Evolutionary conservation across 2,329 filamentous ascomycete genomes (phyloP), one percentile per base, ranked within the genome.

Genomic region (Venturia pyrina): DNA sequence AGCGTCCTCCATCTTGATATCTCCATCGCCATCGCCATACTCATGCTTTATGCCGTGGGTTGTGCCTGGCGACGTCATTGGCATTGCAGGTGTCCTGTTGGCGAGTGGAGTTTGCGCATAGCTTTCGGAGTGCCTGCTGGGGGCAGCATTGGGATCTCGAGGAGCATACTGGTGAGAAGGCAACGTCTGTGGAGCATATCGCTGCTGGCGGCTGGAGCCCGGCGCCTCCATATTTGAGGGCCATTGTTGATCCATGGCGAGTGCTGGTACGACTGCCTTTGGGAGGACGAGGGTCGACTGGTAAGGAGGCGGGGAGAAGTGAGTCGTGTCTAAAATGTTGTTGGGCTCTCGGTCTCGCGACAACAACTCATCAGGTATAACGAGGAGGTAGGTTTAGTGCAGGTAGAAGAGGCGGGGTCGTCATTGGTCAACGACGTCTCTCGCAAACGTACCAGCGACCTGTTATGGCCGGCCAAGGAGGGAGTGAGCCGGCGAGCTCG

Each of bases 1-100:
- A 68, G 86, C 86, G 77, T 96, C 93, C 77, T 95, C 90, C 93
- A 97, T 97, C 68, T 76, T 73, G 64, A 81, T 71, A 69, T 77
- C 75, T 66, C 72, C 76, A 70, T 81, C 79, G 67, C 73, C 73
- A 70, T 78, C 75, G 44, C 70, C 70, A 69, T 75, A 78, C 62
- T 76, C 75, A 59, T 71, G 69, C 48, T 69, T 74, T 67, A 73
- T 73, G 66, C 65, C 72, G 63, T 70, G 70, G 19, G 71, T 65
- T 60, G 62, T 71, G 44, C 66, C 70, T 66, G 76, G 76, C 68
- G 76, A 75, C 11, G 73, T 70, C 57, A 78, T 70, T 24, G 74
- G 70, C 68, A 78, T 73, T 57, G 75, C 74, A 65, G 70, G 73
- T 65, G 76, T 70, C 65, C 76, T 74, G 46, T 75, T 75, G 64